Evolutionary conservation across 73 alveolate genomes (phyloP).

Genomic region (Urostyla sp.): DNA sequence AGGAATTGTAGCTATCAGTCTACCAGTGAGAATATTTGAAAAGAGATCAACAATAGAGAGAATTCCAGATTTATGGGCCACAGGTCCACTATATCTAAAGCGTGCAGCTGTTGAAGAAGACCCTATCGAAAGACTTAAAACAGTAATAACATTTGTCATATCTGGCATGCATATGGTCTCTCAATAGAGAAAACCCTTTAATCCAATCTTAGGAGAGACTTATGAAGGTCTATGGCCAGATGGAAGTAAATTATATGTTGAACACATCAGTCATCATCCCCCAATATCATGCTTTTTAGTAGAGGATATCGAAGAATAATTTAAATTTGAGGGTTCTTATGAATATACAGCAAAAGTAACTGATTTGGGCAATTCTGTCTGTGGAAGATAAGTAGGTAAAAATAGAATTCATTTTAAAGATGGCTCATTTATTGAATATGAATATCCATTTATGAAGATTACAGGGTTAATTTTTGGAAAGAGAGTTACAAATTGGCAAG

Average conservation of each 20-base stretch:
- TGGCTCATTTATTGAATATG: slow-evolving; percentile 22
- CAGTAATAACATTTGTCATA: slow-evolving; percentile 73
- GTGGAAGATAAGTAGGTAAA: slow-evolving; percentile 56
- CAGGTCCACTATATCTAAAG: slow-evolving; percentile 71
- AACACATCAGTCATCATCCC: slow-evolving; percentile 97
- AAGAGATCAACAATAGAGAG: slow-evolving; percentile 79
- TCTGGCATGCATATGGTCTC: slow-evolving; percentile 81
- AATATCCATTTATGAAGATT: slow-evolving; percentile 46
- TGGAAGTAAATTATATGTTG: slow-evolving; percentile 95
- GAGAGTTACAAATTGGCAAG: slow-evolving; percentile 56
- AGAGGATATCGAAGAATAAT: slow-evolving; percentile 56
- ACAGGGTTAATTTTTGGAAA: slow-evolving; percentile 57
- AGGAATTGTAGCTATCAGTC: slow-evolving; percentile 78
- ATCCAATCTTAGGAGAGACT: slow-evolving; percentile 98
- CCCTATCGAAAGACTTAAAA: slow-evolving; percentile 85
- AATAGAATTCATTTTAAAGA: slow-evolving; percentile 40
- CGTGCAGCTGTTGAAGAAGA: slow-evolving; percentile 68
- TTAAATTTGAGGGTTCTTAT: slow-evolving; percentile 48
- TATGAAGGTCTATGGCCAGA: slow-evolving; percentile 93
- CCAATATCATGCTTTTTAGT: slow-evolving; percentile 89
- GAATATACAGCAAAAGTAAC: slow-evolving; percentile 60
- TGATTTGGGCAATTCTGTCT: slow-evolving; percentile 64
- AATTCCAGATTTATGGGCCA: slow-evolving; percentile 78
- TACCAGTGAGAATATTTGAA: slow-evolving; percentile 90
- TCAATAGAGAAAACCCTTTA: slow-evolving; percentile 91